Base-by-base conservation (phyloP, 305 asterid species). In the Ilex paraguariensis region DNA sequence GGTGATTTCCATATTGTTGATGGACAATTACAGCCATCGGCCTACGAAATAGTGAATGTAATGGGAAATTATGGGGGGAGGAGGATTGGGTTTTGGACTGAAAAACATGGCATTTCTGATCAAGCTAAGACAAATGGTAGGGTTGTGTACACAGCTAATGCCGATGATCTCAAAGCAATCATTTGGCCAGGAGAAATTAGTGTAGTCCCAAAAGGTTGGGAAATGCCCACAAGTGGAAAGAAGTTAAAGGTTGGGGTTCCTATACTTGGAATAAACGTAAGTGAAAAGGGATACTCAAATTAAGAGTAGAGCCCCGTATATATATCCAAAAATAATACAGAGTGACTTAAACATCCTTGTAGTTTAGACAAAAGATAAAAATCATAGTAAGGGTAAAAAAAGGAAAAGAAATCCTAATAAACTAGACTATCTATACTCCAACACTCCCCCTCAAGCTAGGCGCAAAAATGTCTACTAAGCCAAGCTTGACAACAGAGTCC, bases 131-230 rank as follows among this genome's bases (percentile, higher is more conserved):
- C 12, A 13, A 60, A 62, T 11, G 57, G 3, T 51, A 28, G 31
- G 52, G 10, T 13, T 13, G 61, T 4, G 11, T 55, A 53, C 45
- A 33, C 64, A 56, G 64, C 72, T 16, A 57, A 56, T 11, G 69
- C 45, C 59, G 66, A 51, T 7, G 67, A 70, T 58, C 71, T 84
- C 9, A 67, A 74, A 11, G 54, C 56, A 14, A 68, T 84, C 32
- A 45, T 65, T 46, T 84, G 87, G 91, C 91, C 91, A 0, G 87
- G 87, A n/a, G 75, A 65, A n/a, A 58, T 82, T 3, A 55, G 3
- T 6, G 28, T 9, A 3, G 61, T 57, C 30, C 85, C 91, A 1
- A 81, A 56, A 73, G 91, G 91, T 7, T 81, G 87, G 87, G 82
- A 74, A 28, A 60, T 79, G 3, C 80, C 81, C 14, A 70, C 69